A percentile compares a stretch with the other conserved stretches of the same genome.
Evolutionary conservation across 2,329 filamentous ascomycete species (phyloP).

Genomic region (Beauveria sp.): DNA sequence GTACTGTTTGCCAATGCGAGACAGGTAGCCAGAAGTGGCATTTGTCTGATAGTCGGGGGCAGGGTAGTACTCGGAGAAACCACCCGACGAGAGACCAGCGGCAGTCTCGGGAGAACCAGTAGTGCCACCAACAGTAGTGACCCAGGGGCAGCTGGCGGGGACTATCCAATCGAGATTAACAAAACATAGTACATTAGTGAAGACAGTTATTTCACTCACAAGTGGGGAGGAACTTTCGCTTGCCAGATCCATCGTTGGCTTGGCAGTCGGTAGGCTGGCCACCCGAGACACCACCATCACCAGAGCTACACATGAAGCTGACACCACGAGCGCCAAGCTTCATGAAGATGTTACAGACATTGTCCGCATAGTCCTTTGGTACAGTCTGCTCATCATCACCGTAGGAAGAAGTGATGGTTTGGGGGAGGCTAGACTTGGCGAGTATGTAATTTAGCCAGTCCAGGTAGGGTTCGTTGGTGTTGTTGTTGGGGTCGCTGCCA

Average conservation of each 20-base stretch:
- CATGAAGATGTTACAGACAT: slow-evolving; percentile 11
- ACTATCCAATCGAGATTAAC: neutral
- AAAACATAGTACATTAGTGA: neutral
- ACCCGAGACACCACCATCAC: slow-evolving; percentile 5
- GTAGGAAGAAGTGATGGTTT: slow-evolving; percentile 11
- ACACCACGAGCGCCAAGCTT: slow-evolving; percentile 11
- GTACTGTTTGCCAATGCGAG: neutral
- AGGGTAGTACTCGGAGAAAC: slow-evolving; percentile 9
- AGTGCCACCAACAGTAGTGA: slow-evolving; percentile 10
- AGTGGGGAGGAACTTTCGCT: neutral
- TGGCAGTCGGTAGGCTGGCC: neutral
- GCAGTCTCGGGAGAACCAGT: neutral
- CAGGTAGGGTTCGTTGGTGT: slow-evolving; percentile 10
- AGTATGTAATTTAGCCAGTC: slow-evolving; percentile 11
- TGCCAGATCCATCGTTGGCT: slow-evolving; percentile 12
- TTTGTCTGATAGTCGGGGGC: neutral
- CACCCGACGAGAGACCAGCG: neutral
- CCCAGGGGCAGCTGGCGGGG: slow-evolving; percentile 10
- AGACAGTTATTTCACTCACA: neutral
- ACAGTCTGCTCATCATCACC: slow-evolving; percentile 8
- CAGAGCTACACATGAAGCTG: slow-evolving; percentile 5
- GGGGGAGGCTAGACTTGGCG: neutral
- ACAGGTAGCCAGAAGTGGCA: neutral
- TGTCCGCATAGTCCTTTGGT: slow-evolving; percentile 5
- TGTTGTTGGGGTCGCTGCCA: slow-evolving; percentile 7